A percentile compares a stretch with the other conserved stretches of the same genome.
phyloP scores from a whole-genome alignment of 2,329 filamentous ascomycete genomes.

The Lecanosticta acicola region DNA sequence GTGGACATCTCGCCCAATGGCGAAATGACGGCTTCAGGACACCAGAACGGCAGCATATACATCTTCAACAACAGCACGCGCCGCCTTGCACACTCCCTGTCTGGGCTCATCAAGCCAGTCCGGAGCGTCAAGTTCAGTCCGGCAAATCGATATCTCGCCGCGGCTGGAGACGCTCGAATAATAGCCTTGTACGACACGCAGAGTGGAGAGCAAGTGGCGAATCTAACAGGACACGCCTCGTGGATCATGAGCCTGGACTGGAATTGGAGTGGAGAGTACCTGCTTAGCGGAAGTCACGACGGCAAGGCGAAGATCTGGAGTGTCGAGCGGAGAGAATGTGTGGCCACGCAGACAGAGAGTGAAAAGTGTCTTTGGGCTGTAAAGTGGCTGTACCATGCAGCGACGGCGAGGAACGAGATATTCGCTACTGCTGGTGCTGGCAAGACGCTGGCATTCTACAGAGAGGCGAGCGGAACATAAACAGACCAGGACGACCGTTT shows the following conservation, averaged over 20 bases:
- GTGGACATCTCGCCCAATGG: slow-evolving; percentile 77
- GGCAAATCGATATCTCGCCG: slow-evolving; percentile 74
- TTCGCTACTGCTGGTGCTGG: slow-evolving; percentile 77
- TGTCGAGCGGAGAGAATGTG: slow-evolving; percentile 73
- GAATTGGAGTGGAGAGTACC: slow-evolving; percentile 86
- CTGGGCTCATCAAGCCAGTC: slow-evolving; percentile 83
- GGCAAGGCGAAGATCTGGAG: slow-evolving; percentile 97
- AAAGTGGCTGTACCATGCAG: slow-evolving; percentile 70
- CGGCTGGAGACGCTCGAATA: slow-evolving; percentile 79
- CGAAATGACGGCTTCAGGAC: slow-evolving; percentile 80
- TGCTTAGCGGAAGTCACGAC: slow-evolving; percentile 78
- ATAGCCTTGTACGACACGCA: slow-evolving; percentile 89
- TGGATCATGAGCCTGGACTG: slow-evolving; percentile 93
- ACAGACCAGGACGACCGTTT: too few species aligned
- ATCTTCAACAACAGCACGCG: slow-evolving; percentile 92
- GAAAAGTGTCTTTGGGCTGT: slow-evolving; percentile 76
- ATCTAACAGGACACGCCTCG: slow-evolving; percentile 69
- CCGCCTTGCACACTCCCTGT: slow-evolving; percentile 76
- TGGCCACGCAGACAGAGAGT: slow-evolving; percentile 89
- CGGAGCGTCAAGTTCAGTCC: slow-evolving; percentile 85
- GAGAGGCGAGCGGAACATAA: slow-evolving; percentile 70
- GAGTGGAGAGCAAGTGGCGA: slow-evolving; percentile 87
- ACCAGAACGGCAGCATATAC: slow-evolving; percentile 87
- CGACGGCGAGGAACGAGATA: slow-evolving; percentile 53
- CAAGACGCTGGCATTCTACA: slow-evolving; percentile 71